Evolutionary conservation across 2,329 filamentous ascomycete species (phyloP).

Genomic region (Monosporascus sp.): DNA sequence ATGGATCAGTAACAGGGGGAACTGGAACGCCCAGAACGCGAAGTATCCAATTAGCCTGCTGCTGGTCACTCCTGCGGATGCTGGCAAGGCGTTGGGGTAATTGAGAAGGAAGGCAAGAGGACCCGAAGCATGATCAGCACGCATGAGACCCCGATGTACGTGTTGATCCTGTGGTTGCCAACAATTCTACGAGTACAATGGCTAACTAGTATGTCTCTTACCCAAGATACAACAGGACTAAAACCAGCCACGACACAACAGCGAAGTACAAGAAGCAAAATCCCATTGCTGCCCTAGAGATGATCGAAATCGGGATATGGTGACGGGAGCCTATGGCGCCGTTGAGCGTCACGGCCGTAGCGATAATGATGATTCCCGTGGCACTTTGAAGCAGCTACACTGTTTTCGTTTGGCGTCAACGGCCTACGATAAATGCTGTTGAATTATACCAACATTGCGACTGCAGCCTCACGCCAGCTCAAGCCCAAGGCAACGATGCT

Average conservation of each 20-base stretch:
- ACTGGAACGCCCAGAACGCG: constrained; percentile 43
- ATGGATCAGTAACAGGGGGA: constrained; percentile 45
- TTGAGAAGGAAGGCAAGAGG: not conserved
- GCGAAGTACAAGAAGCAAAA: constrained; percentile 6
- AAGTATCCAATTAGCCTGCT: constrained; percentile 47
- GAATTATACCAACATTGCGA: constrained; percentile 12
- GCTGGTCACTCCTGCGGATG: constrained; percentile 36
- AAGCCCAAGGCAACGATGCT: constrained; percentile 14
- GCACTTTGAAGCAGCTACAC: not conserved
- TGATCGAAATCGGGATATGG: constrained; percentile 4
- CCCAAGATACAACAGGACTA: constrained; percentile 2
- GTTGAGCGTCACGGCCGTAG: constrained; percentile 2
- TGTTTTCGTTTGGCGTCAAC: not conserved
- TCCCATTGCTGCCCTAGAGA: constrained; percentile 4
- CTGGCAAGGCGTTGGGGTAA: constrained; percentile 3
- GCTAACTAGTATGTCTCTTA: not conserved
- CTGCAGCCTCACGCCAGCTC: constrained; percentile 17
- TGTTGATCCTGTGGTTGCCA: constrained; percentile 1
- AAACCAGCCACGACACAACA: not conserved
- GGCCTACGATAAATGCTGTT: not conserved
- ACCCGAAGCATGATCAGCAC: constrained; percentile 3
- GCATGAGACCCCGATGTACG: constrained; percentile 3
- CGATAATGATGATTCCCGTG: constrained; percentile 3
- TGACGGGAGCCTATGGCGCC: constrained; percentile 5
- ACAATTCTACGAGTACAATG: not conserved